Conservation (phyloP, 768 basidiomycete species). For the Suillus hirtellus region DNA sequence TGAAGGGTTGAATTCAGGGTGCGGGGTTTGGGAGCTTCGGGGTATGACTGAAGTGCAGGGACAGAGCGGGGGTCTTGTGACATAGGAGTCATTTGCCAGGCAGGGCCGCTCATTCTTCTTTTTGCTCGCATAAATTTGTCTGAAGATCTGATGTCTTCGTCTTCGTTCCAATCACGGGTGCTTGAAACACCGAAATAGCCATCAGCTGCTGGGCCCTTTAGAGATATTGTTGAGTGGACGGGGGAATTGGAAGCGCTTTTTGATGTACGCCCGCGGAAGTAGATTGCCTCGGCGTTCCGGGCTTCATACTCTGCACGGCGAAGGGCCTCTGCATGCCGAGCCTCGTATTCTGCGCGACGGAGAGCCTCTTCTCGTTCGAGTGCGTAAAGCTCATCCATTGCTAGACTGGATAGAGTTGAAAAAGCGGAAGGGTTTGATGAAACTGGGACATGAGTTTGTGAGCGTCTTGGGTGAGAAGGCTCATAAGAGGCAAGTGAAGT, state of each 20-base stretch:
- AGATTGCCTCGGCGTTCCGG: conserved; percentile 47
- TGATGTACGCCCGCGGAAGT: conserved; percentile 40
- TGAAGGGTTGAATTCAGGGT: conserved; percentile 33
- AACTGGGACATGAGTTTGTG: conserved; percentile 27
- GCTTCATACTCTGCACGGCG: conserved; percentile 64
- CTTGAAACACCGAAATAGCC: conserved; percentile 41
- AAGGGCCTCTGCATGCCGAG: conserved; percentile 67
- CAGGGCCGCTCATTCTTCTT: conserved; percentile 57
- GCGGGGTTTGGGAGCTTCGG: conserved; percentile 21
- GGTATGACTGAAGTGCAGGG: conserved; percentile 13
- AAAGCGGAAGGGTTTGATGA: conserved; percentile 50
- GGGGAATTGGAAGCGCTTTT: conserved; percentile 75
- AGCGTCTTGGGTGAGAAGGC: conserved; percentile 28
- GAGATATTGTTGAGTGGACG: conserved; percentile 26
- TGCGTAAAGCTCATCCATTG: conserved; percentile 87
- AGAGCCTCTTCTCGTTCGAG: conserved; percentile 86
- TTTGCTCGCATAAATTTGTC: conserved; percentile 31
- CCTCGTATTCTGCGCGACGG: conserved; percentile 85
- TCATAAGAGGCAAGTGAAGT: conserved; percentile 52
- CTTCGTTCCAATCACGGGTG: conserved; percentile 36
- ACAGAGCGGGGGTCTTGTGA: conserved; percentile 35
- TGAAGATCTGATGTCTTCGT: conserved; percentile 28
- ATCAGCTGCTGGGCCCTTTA: conserved; percentile 35
- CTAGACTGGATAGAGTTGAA: conserved; percentile 69
- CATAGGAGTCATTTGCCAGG: conserved; percentile 51